A percentile compares a stretch with the other conserved stretches of the same genome.
These are phyloP conservation scores for Smallanthus sonchifolius DNA, from an alignment of 129 eudicot species.

Conservation along the genomic window DNA sequence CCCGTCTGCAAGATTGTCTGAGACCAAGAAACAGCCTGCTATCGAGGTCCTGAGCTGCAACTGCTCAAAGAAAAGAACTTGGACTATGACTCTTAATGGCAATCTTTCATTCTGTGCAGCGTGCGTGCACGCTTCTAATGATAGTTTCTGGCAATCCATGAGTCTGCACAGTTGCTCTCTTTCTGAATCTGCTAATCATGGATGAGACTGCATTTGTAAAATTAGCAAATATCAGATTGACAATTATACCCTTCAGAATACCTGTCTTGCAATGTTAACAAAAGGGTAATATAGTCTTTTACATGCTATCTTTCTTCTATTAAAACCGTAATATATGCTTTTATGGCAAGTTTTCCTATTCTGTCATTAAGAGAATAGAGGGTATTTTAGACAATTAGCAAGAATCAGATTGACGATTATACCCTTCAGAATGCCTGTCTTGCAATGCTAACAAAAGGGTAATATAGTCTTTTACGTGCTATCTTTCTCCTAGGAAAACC, in stretches of 20 bases:
- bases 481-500: background rate
- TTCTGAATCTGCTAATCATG: constrained; percentile 83
- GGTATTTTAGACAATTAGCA: background rate
- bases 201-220: constrained; percentile 66
- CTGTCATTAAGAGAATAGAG: too few species aligned
- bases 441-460: background rate
- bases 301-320: background rate
- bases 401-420: constrained; percentile 10
- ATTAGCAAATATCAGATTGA: constrained; percentile 9
- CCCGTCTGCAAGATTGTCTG: constrained; percentile 75
- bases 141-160: constrained; percentile 94
- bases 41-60: constrained; percentile 87
- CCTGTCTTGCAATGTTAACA: background rate
- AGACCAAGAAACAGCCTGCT: constrained; percentile 88
- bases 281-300: background rate
- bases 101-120: constrained; percentile 95
- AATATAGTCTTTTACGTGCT: background rate
- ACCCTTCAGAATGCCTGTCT: background rate
- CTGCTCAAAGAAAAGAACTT: constrained; percentile 96
- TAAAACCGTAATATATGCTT: background rate
- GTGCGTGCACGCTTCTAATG: constrained; percentile 95
- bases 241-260: background rate
- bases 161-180: constrained; percentile 89
- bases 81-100: constrained; percentile 83
- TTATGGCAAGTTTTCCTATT: background rate